Base-by-base conservation (phyloP, 768 basidiomycete genomes). In the Sporobolomyces phaffii region DNA sequence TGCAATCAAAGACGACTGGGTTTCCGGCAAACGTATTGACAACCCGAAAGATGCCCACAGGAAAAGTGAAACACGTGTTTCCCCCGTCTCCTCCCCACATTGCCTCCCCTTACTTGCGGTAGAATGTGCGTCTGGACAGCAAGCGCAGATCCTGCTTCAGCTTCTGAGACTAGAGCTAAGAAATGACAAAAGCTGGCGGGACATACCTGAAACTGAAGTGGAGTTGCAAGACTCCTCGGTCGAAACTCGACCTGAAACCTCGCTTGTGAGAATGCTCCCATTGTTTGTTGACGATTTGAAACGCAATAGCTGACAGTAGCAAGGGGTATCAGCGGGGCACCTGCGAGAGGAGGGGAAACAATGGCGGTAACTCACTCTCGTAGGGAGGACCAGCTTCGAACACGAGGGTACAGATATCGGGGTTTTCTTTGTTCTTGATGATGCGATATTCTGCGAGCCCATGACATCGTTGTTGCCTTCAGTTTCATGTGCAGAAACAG, bases 261-360 rank as follows among this genome's bases (percentile, higher is more conserved):
- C 91, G 94, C 81, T 94, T 96, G 75, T 98, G 93, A 43, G 91
- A 93, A 78, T 90, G 94, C 74, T 98, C 96, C 96, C 96, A 99
- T 77, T 96, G 92, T 60, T 91, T 84, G 74, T 96, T 91, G 64
- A 99, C 94, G 67, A 99, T 94, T 66, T 91, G 84, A 81, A 99
- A 99, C 11, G 96, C 96, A 68, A 98, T 93, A 72, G 98, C 96
- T 38, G 64, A n/a, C n/a, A n/a, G 29, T 18, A 7, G 59, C 15
- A 49, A 36, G 26, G 20, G 13, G 34, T n/a, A n/a, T n/a, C n/a
- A n/a, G n/a, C n/a, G 24, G 34, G 22, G 3, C 4, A 38, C 47
- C 49, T 34, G 9, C 9, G 24, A 15, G 33, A 28, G 4, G 22
- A 28, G 1, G 40, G 28, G 33, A 33, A 4, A 31, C 22, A 24